A percentile compares a stretch with the other conserved stretches of the same genome.
These are phyloP conservation scores for Aureobasidium sp. DNA, from an alignment of 2,329 filamentous ascomycete genomes.

Conservation along the genomic window DNA sequence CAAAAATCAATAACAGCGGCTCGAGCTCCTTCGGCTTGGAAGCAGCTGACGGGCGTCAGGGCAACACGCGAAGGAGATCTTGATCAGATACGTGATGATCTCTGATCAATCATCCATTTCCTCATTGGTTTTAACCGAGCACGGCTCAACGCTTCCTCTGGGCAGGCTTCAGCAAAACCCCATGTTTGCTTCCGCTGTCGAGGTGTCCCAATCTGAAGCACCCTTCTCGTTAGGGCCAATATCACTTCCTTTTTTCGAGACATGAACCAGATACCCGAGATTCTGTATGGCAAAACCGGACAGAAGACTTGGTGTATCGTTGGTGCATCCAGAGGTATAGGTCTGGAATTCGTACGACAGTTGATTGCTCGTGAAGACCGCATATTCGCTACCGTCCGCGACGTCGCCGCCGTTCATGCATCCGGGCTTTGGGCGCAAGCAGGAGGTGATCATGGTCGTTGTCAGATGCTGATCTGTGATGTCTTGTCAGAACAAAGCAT, in stretches of 20 bases:
- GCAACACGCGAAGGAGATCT: background rate
- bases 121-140: background rate
- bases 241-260: background rate
- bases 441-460: slow-evolving; percentile 37
- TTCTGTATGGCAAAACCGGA: slow-evolving; percentile 31
- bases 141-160: slow-evolving; percentile 4
- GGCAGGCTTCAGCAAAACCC: background rate
- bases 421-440: slow-evolving; percentile 33
- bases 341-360: slow-evolving; percentile 45
- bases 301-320: slow-evolving; percentile 39
- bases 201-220: background rate
- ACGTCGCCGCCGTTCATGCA: slow-evolving; percentile 31
- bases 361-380: slow-evolving; percentile 38
- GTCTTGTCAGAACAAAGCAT: slow-evolving; percentile 46
- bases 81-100: background rate
- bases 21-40: background rate
- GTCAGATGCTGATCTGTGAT: slow-evolving; percentile 44
- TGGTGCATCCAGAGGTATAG: slow-evolving; percentile 41
- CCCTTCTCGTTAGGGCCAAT: background rate
- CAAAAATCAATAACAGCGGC: background rate
- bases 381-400: slow-evolving; percentile 45
- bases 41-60: background rate
- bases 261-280: slow-evolving; percentile 36
- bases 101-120: background rate
- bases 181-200: background rate